Evolutionary conservation across 768 basidiomycete species (phyloP).

Genomic region (Termitomyces sp.): DNA sequence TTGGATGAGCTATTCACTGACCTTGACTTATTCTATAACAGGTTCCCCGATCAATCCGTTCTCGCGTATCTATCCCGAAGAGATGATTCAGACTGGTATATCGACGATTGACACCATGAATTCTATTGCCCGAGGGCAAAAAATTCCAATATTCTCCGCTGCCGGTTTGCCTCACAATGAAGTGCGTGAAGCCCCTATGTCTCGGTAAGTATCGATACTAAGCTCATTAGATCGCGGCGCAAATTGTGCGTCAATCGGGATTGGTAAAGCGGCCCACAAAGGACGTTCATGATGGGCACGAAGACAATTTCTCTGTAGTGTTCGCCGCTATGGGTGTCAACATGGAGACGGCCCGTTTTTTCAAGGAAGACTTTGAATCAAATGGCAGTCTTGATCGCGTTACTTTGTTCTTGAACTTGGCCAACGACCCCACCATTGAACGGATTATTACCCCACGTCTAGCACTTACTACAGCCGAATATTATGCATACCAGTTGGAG

Average conservation of each 20-base stretch:
- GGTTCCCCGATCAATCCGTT: constrained; percentile 98
- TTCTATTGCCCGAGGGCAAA: constrained; percentile 99
- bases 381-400: constrained; percentile 97
- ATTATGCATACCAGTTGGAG: constrained; percentile 99
- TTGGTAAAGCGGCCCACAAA: constrained; percentile 96
- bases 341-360: constrained; percentile 99
- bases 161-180: constrained; percentile 99
- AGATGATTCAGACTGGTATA: constrained; percentile 99
- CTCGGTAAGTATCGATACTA: constrained; percentile 1
- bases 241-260: constrained; percentile 99
- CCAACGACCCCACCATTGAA: constrained; percentile 99
- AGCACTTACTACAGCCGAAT: constrained; percentile 97
- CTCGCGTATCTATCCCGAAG: constrained; percentile 98
- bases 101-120: constrained; percentile 98
- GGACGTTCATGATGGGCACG: constrained; percentile 97
- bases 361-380: constrained; percentile 99
- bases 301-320: constrained; percentile 99
- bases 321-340: constrained; percentile 99
- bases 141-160: constrained; percentile 99
- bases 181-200: constrained; percentile 39
- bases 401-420: constrained; percentile 96
- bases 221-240: constrained; percentile 83
- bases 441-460: constrained; percentile 99
- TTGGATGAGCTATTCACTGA: constrained; percentile 9
- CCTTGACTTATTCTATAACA: constrained; percentile 29